Conservation (phyloP, 768 basidiomycete genomes). For the Leccinum barrowsii region DNA sequence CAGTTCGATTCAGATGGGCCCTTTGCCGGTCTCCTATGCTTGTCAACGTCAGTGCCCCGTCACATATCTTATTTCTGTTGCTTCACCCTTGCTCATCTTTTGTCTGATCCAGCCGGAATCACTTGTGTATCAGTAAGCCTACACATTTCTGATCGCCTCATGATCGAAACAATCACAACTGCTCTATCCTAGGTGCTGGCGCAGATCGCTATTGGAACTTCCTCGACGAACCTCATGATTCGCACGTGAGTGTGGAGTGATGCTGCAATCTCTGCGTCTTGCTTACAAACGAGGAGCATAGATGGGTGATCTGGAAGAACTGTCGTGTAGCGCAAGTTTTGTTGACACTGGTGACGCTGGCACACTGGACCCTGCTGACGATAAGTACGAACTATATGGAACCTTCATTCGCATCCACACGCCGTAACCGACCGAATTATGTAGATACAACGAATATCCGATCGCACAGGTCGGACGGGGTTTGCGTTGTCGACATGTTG, state of each 20-base stretch:
- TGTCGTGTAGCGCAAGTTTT: conserved; percentile 13
- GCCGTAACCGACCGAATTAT: background rate
- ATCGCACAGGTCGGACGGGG: background rate
- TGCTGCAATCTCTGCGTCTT: background rate
- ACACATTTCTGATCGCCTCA: background rate
- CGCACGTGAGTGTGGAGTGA: conserved; percentile 20
- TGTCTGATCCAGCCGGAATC: background rate
- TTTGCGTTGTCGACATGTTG: background rate
- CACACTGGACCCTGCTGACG: conserved; percentile 22
- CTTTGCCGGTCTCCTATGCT: background rate
- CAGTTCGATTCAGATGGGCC: conserved; percentile 6
- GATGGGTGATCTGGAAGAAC: conserved; percentile 29
- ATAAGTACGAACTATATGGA: conserved; percentile 5
- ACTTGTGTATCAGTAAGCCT: conserved; percentile 7
- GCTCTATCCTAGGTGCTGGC: conserved; percentile 8
- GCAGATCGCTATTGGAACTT: conserved; percentile 14
- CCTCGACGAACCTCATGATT: conserved; percentile 28
- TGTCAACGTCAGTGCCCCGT: conserved; percentile 21
- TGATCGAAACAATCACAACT: background rate
- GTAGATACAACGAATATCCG: conserved; percentile 14
- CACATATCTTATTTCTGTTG: background rate
- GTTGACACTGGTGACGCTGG: conserved; percentile 8
- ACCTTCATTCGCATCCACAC: background rate
- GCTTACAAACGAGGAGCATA: background rate
- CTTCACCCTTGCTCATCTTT: background rate